Conservation (phyloP, 2,329 filamentous ascomycete genomes). For the Sporothrix pseudoabietina region DNA sequence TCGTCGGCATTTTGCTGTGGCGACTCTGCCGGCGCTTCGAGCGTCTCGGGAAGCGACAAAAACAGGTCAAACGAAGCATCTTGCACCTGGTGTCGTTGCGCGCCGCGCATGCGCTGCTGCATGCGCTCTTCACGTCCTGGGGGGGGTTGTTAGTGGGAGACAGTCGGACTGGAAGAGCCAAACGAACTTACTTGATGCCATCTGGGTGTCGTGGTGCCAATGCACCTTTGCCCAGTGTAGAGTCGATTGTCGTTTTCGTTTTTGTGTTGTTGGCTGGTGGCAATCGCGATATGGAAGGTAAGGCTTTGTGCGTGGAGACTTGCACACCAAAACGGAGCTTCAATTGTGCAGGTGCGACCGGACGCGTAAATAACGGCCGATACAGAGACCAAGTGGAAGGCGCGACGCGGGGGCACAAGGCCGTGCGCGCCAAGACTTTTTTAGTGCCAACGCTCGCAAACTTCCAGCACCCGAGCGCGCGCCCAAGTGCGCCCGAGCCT, state of each 20-base stretch:
- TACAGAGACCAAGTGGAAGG: background rate
- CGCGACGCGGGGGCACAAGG: slow-evolving; percentile 7
- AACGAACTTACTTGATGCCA: slow-evolving; percentile 43
- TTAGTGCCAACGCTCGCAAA: background rate
- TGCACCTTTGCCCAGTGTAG: slow-evolving; percentile 19
- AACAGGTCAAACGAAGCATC: slow-evolving; percentile 62
- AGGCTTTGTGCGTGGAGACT: background rate
- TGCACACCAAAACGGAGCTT: background rate
- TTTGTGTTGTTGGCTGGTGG: background rate
- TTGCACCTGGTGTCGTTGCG: slow-evolving; percentile 60
- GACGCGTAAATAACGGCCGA: slow-evolving; percentile 20
- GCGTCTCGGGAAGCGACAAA: slow-evolving; percentile 40
- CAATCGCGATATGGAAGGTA: slow-evolving; percentile 3
- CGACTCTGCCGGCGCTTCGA: slow-evolving; percentile 27
- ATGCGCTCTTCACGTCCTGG: slow-evolving; percentile 62
- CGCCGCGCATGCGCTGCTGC: slow-evolving; percentile 66
- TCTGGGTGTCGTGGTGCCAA: slow-evolving; percentile 30
- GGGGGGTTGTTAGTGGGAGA: background rate
- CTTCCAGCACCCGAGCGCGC: background rate
- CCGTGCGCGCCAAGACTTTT: slow-evolving; percentile 24
- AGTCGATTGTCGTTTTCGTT: background rate
- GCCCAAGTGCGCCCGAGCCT: background rate
- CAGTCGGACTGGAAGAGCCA: background rate
- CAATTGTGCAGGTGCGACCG: background rate
- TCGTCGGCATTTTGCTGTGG: slow-evolving; percentile 19